A percentile compares a stretch with the other conserved stretches of the same genome.
phyloP scores from a whole-genome alignment of 345 rosid species.

The Eucalyptus decipiens region DNA sequence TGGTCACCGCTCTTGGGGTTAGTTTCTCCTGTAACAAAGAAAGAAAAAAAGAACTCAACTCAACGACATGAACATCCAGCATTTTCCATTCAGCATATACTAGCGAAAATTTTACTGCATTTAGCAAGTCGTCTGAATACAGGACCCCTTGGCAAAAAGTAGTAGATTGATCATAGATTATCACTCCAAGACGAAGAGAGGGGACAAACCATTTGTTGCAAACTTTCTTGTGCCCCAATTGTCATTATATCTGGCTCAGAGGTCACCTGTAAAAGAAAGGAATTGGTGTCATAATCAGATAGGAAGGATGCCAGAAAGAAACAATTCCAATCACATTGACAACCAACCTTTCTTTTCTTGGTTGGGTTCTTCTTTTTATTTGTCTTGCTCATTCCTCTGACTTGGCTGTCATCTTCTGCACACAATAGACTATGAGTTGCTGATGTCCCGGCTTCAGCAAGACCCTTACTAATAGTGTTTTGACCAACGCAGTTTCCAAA shows the following conservation, averaged over 20 bases:
- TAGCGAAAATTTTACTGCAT: background rate
- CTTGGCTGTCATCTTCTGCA: constrained; percentile 34
- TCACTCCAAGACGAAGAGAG: background rate
- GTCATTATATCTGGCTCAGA: constrained; percentile 26
- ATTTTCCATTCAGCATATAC: background rate
- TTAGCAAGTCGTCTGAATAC: background rate
- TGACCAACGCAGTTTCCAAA: constrained; percentile 22
- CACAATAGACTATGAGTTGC: constrained; percentile 27
- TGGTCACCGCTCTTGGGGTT: constrained; percentile 22
- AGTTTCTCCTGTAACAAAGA: constrained; percentile 24
- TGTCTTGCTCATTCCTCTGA: constrained; percentile 18
- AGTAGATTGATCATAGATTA: background rate
- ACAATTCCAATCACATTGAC: background rate
- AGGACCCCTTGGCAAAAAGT: background rate
- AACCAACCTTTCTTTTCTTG: constrained; percentile 43
- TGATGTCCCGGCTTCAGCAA: constrained; percentile 24
- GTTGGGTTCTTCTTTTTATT: constrained; percentile 43
- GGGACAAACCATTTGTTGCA: constrained; percentile 47
- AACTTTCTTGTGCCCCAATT: constrained; percentile 33
- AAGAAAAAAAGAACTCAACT: background rate
- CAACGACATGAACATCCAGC: background rate
- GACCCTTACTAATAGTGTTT: constrained; percentile 30
- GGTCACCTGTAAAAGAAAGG: constrained; percentile 19
- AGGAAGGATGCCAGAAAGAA: background rate
- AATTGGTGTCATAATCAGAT: background rate